Base-by-base conservation (phyloP, 1,284 basidiomycete species). In the Pseudozyma flocculosa region DNA sequence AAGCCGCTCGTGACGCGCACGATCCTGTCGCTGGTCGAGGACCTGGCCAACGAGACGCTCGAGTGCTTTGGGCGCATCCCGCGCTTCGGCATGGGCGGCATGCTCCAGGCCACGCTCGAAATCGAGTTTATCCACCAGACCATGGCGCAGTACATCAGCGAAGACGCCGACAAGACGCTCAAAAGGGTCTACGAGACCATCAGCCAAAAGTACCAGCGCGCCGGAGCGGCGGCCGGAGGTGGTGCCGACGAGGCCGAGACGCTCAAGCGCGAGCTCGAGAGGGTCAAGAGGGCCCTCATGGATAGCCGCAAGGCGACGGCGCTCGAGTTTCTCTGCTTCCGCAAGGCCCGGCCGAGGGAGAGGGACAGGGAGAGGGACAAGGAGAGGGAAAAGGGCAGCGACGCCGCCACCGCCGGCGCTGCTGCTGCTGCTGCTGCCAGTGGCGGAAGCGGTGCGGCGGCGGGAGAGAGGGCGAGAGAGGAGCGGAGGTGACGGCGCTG, bases 51-150 rank as follows among this genome's bases (percentile, higher is more conserved):
- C 8, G 88, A 91, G 64, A 88, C 91, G 0, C 80, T 96, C 48
- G 83, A 83, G 8, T 88, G 87, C 73, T 95, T 98, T 84, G 84
- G 84, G 58, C 86, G 89, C 76, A 86, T 98, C 29, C 86, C 86
- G 64, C 84, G 86, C 37, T 96, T 96, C 73, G 92, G 94, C 17
- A 95, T 95, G 86, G 95, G 95, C 41, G 95, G 95, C 13, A 98
- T 98, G 95, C 83, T 99, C 30, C 73, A 95, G 88, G 94, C 95
- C 2, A 98, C 95, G 2, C 85, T 99, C 26, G 95, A 98, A 80
- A 96, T 97, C 68, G 95, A 98, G 80, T 98, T 97, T 80, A 86
- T 97, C 80, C 93, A 99, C 79, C 94, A 97, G 80, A 93, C 90
- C 5, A 83, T 98, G 37, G 85, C 87, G 26, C 86, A 88, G 57